Percentiles rank a stretch among this genome's conserved stretches.
Evolutionary conservation across 2,329 filamentous ascomycete genomes (phyloP).

Genomic region (Dactylella cylindrospora): DNA sequence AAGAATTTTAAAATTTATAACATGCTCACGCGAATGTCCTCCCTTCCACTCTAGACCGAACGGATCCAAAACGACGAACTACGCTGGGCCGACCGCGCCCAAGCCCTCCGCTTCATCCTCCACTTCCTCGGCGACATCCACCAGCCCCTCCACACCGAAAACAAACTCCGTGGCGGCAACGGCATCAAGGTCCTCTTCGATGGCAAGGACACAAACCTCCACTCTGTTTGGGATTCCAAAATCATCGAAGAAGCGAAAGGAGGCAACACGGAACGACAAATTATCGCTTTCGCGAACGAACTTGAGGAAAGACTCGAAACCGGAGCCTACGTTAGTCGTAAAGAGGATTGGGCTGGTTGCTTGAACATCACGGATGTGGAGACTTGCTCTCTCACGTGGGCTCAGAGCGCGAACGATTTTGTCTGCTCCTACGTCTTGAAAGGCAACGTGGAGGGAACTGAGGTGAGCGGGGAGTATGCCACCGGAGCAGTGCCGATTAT

Average conservation of each 20-base stretch:
- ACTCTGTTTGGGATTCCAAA: conserved; percentile 71
- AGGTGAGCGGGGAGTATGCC: conserved; percentile 66
- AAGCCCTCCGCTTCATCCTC: conserved; percentile 58
- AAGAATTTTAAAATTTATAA: too few relatives aligned
- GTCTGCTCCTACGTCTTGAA: conserved; percentile 58
- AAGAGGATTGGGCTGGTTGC: conserved; percentile 61
- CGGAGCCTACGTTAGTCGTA: conserved; percentile 60
- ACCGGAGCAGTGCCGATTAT: conserved; percentile 65
- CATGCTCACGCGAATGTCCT: too few relatives aligned
- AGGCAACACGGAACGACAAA: conserved; percentile 56
- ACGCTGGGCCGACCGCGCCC: conserved; percentile 55
- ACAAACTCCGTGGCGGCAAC: conserved; percentile 67
- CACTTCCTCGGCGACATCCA: conserved; percentile 72
- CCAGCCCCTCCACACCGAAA: conserved; percentile 68
- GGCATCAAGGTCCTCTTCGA: conserved; percentile 66
- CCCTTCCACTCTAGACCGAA: conserved; percentile 62
- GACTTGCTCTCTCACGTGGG: conserved; percentile 65
- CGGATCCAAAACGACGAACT: conserved; percentile 58
- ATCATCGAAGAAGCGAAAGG: conserved; percentile 68
- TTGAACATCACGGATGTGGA: conserved; percentile 60
- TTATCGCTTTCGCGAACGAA: conserved; percentile 60
- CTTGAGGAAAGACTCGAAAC: conserved; percentile 60
- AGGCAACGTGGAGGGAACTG: conserved; percentile 61
- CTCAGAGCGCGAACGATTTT: conserved; percentile 63
- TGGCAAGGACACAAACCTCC: conserved; percentile 63